Conservation (phyloP, 352 stramenopile species). For the Globisporangium irregulare region DNA sequence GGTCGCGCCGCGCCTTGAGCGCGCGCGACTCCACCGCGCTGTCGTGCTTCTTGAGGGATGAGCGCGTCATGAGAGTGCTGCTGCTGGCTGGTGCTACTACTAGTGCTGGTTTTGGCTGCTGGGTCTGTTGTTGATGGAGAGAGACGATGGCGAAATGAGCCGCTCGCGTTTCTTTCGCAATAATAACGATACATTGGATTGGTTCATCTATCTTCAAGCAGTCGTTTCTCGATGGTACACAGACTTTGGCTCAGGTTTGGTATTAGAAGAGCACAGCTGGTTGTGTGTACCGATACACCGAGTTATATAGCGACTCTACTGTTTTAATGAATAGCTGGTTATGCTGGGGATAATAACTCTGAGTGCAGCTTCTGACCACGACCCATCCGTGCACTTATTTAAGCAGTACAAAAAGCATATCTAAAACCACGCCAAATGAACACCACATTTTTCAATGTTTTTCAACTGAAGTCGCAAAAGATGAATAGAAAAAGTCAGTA, state of each 20-base stretch:
- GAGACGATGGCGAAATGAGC: conserved; percentile 3
- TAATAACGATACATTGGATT: no score
- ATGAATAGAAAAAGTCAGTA: no score
- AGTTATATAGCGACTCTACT: no score
- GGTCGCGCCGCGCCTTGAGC: conserved; percentile 58
- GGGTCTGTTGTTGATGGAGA: background rate
- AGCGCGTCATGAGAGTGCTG: conserved; percentile 37
- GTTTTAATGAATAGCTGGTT: no score
- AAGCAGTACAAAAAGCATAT: no score
- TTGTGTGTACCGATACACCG: background rate
- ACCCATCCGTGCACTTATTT: no score
- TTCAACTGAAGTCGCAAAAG: no score
- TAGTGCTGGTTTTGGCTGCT: background rate
- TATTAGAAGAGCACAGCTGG: background rate
- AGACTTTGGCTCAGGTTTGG: background rate
- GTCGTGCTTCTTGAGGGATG: conserved; percentile 81
- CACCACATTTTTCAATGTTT: no score
- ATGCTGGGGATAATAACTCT: no score
- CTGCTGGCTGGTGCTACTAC: background rate
- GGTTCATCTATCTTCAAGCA: background rate
- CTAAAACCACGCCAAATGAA: no score
- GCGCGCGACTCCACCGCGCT: conserved; percentile 50
- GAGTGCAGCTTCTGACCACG: no score
- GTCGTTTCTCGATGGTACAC: background rate
- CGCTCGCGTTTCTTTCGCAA: background rate